Evolutionary conservation across 805 yeast species (phyloP).

Genomic region (Debaryomyces hansenii): DNA sequence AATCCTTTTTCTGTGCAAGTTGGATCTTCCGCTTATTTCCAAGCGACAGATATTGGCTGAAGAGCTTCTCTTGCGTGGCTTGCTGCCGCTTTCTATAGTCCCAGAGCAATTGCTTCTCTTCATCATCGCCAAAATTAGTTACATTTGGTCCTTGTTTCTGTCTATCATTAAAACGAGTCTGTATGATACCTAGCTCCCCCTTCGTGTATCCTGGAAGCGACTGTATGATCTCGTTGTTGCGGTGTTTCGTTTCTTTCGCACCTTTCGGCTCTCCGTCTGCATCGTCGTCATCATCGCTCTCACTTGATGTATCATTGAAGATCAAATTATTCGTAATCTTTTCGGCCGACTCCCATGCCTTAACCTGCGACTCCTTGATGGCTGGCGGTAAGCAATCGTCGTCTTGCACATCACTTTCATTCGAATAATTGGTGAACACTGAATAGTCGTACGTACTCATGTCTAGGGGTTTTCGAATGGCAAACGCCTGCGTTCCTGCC

Average conservation of each 20-base stretch:
- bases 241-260: not conserved
- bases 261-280: not conserved
- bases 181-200: constrained; percentile 30
- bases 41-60: constrained; percentile 32
- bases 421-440: constrained; percentile 27
- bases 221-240: constrained; percentile 13
- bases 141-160: constrained; percentile 5
- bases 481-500: constrained; percentile 21
- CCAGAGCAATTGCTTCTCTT: constrained; percentile 26
- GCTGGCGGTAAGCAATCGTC: constrained; percentile 28
- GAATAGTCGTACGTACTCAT: constrained; percentile 38
- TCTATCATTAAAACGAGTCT: constrained; percentile 15
- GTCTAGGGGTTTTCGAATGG: constrained; percentile 32
- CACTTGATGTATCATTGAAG: constrained; percentile 29
- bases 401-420: constrained; percentile 14
- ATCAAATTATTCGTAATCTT: constrained; percentile 35
- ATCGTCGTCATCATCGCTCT: constrained; percentile 14
- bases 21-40: constrained; percentile 39
- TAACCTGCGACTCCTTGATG: constrained; percentile 40
- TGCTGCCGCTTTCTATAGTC: constrained; percentile 31
- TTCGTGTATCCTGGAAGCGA: constrained; percentile 42
- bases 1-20: constrained; percentile 39
- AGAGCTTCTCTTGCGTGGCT: constrained; percentile 31
- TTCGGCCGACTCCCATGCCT: constrained; percentile 48
- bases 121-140: constrained; percentile 12